Conservation (phyloP, 768 basidiomycete genomes). For the Dioszegia crocea region DNA sequence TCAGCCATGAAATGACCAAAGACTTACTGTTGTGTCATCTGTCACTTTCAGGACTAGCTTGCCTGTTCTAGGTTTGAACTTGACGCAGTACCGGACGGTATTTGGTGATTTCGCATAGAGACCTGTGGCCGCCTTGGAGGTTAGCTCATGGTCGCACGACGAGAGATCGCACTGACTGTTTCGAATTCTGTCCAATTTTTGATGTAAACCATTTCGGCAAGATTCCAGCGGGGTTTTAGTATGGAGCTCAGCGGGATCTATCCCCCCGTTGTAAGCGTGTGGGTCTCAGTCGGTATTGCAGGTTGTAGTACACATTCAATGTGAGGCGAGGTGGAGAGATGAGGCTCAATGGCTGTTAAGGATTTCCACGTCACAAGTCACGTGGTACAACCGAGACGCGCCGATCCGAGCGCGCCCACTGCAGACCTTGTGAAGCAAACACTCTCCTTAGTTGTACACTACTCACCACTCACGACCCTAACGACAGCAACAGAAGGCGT, state of each 20-base stretch:
- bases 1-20: not conserved
- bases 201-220: conserved; percentile 44
- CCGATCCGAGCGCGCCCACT: not conserved
- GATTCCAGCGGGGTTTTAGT: too few species aligned
- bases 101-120: conserved; percentile 75
- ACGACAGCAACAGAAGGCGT: not conserved
- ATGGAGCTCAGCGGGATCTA: too few species aligned
- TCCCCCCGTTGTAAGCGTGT: too few species aligned
- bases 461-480: not conserved
- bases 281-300: too few species aligned
- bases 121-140: conserved; percentile 69
- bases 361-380: not conserved
- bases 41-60: conserved; percentile 91
- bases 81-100: conserved; percentile 79
- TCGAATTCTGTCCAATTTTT: conserved; percentile 50
- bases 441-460: too few species aligned
- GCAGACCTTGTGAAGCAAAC: too few species aligned
- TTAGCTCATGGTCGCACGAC: not conserved
- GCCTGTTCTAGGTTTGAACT: conserved; percentile 81
- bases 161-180: conserved; percentile 28
- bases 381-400: not conserved
- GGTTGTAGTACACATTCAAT: too few species aligned
- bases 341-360: too few species aligned
- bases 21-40: conserved; percentile 75
- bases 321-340: too few species aligned